Conservation (phyloP, 179 eudicot genomes). For the Beta macrorhiza region DNA sequence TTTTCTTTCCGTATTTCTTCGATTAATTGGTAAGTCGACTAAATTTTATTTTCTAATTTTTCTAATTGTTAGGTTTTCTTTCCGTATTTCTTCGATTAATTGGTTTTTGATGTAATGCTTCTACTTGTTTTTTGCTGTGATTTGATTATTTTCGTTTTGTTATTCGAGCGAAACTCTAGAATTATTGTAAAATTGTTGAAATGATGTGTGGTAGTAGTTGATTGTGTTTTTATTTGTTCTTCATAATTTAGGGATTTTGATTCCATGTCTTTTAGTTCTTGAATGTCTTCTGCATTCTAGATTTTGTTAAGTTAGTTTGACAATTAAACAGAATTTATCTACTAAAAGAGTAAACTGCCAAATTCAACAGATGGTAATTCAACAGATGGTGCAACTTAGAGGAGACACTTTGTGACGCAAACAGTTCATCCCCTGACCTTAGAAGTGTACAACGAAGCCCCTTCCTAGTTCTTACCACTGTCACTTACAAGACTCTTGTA, state of each 20-base stretch:
- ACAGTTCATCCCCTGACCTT: too few relatives aligned
- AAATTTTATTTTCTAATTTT: background rate
- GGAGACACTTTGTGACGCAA: too few relatives aligned
- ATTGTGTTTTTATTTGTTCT: too few relatives aligned
- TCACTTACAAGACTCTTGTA: too few relatives aligned
- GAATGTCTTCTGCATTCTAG: background rate
- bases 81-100: background rate
- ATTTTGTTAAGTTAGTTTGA: background rate
- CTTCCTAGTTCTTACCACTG: too few relatives aligned
- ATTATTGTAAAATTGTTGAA: background rate
- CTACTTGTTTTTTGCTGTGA: background rate
- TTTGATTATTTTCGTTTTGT: background rate
- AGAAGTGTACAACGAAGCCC: too few relatives aligned
- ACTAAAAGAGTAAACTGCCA: background rate
- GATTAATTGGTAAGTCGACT: conserved; percentile 13
- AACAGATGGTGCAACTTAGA: too few relatives aligned
- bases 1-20: too few relatives aligned
- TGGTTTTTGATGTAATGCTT: conserved; percentile 6
- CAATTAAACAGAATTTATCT: background rate
- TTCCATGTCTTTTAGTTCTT: conserved; percentile 5
- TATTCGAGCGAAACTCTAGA: conserved; percentile 17
- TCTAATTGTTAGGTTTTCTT: background rate
- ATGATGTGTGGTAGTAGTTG: background rate
- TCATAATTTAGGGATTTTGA: background rate
- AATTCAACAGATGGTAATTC: too few relatives aligned